Percentiles rank a stretch among this genome's conserved stretches.
phyloP scores from a whole-genome alignment of 306 rosid genomes.

The Gastrolobium bilobum region DNA sequence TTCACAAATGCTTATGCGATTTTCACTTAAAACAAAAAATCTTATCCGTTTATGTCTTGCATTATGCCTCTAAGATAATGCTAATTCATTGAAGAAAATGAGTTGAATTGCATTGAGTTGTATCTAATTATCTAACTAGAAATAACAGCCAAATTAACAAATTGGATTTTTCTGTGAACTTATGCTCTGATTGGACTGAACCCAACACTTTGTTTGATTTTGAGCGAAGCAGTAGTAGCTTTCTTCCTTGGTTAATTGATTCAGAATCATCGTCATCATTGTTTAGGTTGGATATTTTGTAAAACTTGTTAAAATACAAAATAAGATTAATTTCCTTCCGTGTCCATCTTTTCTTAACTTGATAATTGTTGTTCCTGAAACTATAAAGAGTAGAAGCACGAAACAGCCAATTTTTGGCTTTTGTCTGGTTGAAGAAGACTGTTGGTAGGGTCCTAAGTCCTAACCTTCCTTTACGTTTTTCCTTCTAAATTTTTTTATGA shows the following conservation, averaged over 20 bases:
- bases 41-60: constrained; percentile 30
- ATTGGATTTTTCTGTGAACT: not conserved
- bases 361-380: constrained; percentile 16
- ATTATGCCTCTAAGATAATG: not conserved
- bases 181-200: not conserved
- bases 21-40: constrained; percentile 37
- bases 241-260: constrained; percentile 6
- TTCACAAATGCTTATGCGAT: constrained; percentile 16
- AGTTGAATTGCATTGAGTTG: not conserved
- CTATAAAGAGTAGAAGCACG: not conserved
- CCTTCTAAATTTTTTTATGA: not conserved
- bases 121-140: not conserved
- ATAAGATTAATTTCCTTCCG: no score
- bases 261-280: not conserved
- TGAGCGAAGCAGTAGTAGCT: constrained; percentile 9
- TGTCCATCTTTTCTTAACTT: not conserved
- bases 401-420: constrained; percentile 43
- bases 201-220: not conserved
- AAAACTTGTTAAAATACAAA: constrained; percentile 33
- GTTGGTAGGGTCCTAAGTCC: constrained; percentile 22
- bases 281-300: constrained; percentile 33
- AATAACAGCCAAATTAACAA: not conserved
- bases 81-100: not conserved
- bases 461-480: not conserved
- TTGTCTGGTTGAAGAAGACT: not conserved